Conservation (phyloP, 768 basidiomycete genomes). For the Lactarius trivialis region DNA sequence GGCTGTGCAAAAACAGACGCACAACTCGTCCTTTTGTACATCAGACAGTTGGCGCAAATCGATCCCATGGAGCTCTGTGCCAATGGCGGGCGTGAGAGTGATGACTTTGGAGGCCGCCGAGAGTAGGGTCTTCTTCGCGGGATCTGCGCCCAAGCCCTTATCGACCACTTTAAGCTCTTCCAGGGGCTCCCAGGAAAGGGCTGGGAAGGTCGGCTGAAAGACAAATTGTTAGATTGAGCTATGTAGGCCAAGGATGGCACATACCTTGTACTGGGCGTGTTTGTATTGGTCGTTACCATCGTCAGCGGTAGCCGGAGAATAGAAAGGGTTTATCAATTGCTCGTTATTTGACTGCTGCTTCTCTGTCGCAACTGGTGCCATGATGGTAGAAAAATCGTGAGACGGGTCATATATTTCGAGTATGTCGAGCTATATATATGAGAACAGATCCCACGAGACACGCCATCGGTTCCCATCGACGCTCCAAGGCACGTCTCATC, state of each 20-base stretch:
- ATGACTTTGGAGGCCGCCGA: slow-evolving; percentile 59
- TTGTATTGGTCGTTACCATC: slow-evolving; percentile 46
- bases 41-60: slow-evolving; percentile 64
- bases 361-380: slow-evolving; percentile 7
- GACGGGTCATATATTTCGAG: background rate
- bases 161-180: slow-evolving; percentile 53
- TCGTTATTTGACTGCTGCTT: background rate
- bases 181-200: slow-evolving; percentile 59
- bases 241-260: slow-evolving; percentile 6
- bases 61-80: slow-evolving; percentile 67
- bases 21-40: slow-evolving; percentile 77
- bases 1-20: slow-evolving; percentile 24
- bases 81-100: slow-evolving; percentile 65
- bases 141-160: slow-evolving; percentile 62
- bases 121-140: slow-evolving; percentile 58
- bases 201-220: slow-evolving; percentile 55
- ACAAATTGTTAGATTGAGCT: background rate
- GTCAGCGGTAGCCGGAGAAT: slow-evolving; percentile 52
- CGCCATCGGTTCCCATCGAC: background rate
- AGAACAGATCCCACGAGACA: background rate
- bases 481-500: slow-evolving; percentile 2
- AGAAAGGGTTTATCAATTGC: slow-evolving; percentile 53
- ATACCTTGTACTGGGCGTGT: slow-evolving; percentile 54
- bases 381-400: slow-evolving; percentile 1
- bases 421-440: background rate